Evolutionary conservation across 176 grass and related monocot species (phyloP).

Genomic region (Carex scoparia): DNA sequence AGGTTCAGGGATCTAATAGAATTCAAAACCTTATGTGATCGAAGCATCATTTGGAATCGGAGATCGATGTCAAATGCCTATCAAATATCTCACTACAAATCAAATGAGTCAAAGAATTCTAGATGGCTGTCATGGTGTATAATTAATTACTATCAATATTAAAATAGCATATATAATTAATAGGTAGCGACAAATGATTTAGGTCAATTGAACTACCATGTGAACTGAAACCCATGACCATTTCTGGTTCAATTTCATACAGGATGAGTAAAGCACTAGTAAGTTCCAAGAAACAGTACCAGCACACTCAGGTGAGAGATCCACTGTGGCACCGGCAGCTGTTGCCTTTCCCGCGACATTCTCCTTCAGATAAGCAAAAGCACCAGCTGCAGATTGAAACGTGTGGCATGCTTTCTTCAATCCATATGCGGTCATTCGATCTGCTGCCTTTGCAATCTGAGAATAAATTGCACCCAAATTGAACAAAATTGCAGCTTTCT

Average conservation of each 20-base stretch:
- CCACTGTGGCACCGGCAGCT: conserved; percentile 63
- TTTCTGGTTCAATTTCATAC: neutral
- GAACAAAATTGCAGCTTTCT: conserved; percentile 81
- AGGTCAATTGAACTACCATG: neutral
- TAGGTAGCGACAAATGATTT: neutral
- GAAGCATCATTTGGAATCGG: neutral
- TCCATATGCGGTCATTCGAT: conserved; percentile 63
- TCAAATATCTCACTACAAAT: neutral
- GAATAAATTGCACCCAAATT: conserved; percentile 80
- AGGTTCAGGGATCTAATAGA: neutral
- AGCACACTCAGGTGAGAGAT: conserved; percentile 73
- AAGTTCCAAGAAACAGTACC: conserved; percentile 14
- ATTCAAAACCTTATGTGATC: neutral
- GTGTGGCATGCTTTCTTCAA: conserved; percentile 73
- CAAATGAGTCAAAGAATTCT: neutral
- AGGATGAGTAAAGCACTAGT: neutral
- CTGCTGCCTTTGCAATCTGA: conserved; percentile 74
- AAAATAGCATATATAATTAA: neutral
- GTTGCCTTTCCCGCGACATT: conserved; percentile 67
- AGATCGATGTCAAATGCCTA: neutral
- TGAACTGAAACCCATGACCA: neutral
- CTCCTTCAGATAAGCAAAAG: conserved; percentile 73
- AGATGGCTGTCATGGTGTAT: neutral
- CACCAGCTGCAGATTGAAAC: conserved; percentile 73
- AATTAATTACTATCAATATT: neutral